These are phyloP conservation scores for Tulasnella sp. DNA, from an alignment of 768 basidiomycete species.

Conservation along the genomic window DNA sequence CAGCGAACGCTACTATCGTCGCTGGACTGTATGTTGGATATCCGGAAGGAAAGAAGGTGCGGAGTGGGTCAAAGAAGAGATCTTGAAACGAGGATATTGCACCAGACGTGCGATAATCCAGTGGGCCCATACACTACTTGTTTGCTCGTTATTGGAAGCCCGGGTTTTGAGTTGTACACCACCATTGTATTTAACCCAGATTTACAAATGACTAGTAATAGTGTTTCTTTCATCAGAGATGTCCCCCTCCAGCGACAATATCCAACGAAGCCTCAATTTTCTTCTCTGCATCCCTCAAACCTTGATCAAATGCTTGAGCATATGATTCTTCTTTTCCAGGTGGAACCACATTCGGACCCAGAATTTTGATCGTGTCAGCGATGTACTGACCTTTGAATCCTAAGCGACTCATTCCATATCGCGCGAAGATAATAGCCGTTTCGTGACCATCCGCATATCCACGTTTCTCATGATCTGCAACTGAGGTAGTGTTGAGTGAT, in stretches of 20 bases:
- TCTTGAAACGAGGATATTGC: too few relatives aligned
- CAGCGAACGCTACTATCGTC: slow-evolving; percentile 40
- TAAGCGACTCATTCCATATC: slow-evolving; percentile 35
- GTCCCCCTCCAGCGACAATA: too few relatives aligned
- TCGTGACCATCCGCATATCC: slow-evolving; percentile 51
- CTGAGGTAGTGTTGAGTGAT: background rate
- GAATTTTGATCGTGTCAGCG: slow-evolving; percentile 31
- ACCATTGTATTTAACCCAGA: too few relatives aligned
- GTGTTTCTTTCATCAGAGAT: too few relatives aligned
- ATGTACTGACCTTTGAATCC: slow-evolving; percentile 53
- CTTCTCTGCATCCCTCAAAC: slow-evolving; percentile 36
- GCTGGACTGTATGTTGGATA: slow-evolving; percentile 43
- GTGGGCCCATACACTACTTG: too few relatives aligned
- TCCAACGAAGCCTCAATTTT: slow-evolving; percentile 18
- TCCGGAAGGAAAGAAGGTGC: slow-evolving; percentile 20
- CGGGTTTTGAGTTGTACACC: too few relatives aligned
- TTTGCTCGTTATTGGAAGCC: too few relatives aligned
- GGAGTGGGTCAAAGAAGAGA: background rate
- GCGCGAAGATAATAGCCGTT: slow-evolving; percentile 43
- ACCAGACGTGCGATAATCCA: too few relatives aligned
- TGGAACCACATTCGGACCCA: slow-evolving; percentile 26
- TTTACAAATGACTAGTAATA: too few relatives aligned
- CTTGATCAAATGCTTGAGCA: slow-evolving; percentile 35
- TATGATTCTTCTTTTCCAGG: slow-evolving; percentile 35
- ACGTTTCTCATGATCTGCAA: slow-evolving; percentile 17